These are phyloP conservation scores for Sporobolomyces pararoseus DNA, from an alignment of 768 basidiomycete genomes.

Conservation along the genomic window DNA sequence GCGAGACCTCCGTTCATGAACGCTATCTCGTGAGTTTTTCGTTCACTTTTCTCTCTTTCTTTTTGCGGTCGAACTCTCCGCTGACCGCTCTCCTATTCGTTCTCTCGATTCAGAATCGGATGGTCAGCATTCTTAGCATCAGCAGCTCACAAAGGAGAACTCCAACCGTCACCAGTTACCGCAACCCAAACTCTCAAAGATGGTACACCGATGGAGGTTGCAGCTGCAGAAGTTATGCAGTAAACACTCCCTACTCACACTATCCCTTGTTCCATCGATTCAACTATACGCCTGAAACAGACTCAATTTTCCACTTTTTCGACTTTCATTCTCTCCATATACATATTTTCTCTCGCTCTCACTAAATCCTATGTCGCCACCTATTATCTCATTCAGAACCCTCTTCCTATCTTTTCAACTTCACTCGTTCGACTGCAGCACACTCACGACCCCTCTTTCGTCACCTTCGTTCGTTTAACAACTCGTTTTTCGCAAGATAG, in stretches of 20 bases:
- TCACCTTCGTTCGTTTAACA: too few species aligned
- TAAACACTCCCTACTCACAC: background rate
- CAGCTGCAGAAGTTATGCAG: constrained; percentile 32
- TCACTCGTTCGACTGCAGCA: too few species aligned
- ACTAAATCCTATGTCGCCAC: too few species aligned
- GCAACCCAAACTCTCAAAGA: background rate
- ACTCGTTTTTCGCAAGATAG: too few species aligned
- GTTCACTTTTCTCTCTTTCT: too few species aligned
- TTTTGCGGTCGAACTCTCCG: background rate
- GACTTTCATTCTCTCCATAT: background rate
- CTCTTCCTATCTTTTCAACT: background rate
- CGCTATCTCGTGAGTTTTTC: constrained; percentile 24
- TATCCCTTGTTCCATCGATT: too few species aligned
- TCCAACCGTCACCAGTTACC: background rate
- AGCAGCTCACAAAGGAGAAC: constrained; percentile 5
- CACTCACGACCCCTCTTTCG: too few species aligned
- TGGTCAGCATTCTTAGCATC: constrained; percentile 29
- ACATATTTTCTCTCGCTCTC: too few species aligned
- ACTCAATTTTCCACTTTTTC: too few species aligned
- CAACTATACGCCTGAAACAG: too few species aligned
- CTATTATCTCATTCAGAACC: too few species aligned
- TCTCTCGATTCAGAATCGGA: constrained; percentile 9
- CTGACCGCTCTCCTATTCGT: background rate
- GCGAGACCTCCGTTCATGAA: constrained; percentile 45
- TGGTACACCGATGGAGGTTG: constrained; percentile 7